Evolutionary conservation across 2,329 filamentous ascomycete genomes (phyloP), one percentile per base, ranked within the genome.

Genomic region (Samsoniella hepiali): DNA sequence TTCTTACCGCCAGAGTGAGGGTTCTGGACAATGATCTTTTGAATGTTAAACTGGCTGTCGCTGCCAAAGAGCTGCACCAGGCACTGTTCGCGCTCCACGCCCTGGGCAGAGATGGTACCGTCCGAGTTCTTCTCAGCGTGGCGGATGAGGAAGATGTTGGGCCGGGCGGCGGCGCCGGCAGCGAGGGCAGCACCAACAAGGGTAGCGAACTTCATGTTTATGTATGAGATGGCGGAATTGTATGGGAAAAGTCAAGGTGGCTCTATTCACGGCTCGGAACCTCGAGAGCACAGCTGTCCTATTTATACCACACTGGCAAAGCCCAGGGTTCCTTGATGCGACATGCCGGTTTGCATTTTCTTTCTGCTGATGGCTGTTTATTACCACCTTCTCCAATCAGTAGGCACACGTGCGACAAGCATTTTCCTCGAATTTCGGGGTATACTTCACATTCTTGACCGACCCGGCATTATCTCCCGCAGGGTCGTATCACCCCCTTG

Each of bases 111-210:
- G 40, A 86, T 75, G 62, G 79, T 74, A 38, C 76, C 75, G 11
- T 76, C 77, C 58, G 78, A 70, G 7, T 83, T 83, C 70, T 87
- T 86, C 70, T 87, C 84, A 63, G 83, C 84, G 66, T 87, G 84
- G 17, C 84, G 80, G 69, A 87, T 86, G 13, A 86, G 73, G 68
- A 85, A 87, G 34, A 86, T 79, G 1, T 79, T 85, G 4, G 82
- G 77, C 7, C 56, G 47, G 29, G 61, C 61, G 29, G n/a, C 45
- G 15, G 45, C 61, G 34, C 27, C 29, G 2, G 17, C 34, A n/a
- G 45, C 61, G 5, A 63, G 11, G 27, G 49, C 6, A 17, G 50
- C 50, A 9, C 49, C 22, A 10, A 42, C 36, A 7, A 61, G 31
- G 6, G 9, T 34, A 47, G 47, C 36, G 36, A 58, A 27, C 54